Evolutionary conservation across 1,139 yeast genomes (phyloP).

Genomic region (Pichia sp.): DNA sequence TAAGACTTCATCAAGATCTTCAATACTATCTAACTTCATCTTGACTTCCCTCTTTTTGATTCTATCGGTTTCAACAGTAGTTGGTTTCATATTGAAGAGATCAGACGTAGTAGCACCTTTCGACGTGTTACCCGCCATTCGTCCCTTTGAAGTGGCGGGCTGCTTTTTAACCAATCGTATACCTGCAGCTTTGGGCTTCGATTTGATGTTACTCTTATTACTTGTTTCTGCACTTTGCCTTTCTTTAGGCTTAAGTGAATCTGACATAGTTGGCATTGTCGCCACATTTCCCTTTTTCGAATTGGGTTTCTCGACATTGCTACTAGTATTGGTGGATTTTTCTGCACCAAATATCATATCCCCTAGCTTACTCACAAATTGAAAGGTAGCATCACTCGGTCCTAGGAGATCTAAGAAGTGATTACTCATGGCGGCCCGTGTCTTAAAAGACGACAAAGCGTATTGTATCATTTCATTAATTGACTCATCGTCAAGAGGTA

Average conservation of each 20-base stretch:
- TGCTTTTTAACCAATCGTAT: slow-evolving; percentile 7
- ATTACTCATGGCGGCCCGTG: slow-evolving; percentile 36
- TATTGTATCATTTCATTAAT: slow-evolving; percentile 41
- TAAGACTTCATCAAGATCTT: slow-evolving; percentile 47
- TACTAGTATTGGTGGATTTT: not conserved
- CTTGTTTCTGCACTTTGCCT: too few species aligned
- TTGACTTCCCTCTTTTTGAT: slow-evolving; percentile 13
- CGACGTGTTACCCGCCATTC: slow-evolving; percentile 9
- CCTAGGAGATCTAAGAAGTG: slow-evolving; percentile 50
- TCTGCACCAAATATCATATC: slow-evolving; percentile 22
- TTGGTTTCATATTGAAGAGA: slow-evolving; percentile 21
- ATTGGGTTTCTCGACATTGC: too few species aligned
- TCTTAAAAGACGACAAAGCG: slow-evolving; percentile 33
- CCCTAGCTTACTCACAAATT: slow-evolving; percentile 33
- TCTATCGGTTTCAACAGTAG: slow-evolving; percentile 12
- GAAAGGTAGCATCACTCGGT: slow-evolving; percentile 39
- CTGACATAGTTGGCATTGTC: not conserved
- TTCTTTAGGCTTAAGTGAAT: not conserved
- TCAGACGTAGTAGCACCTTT: slow-evolving; percentile 23
- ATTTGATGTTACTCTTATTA: too few species aligned
- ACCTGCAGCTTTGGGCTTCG: slow-evolving; percentile 3
- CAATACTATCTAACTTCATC: slow-evolving; percentile 36
- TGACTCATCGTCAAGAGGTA: slow-evolving; percentile 43
- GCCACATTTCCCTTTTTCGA: not conserved
- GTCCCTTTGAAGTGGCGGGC: slow-evolving; percentile 3